A percentile compares a stretch with the other conserved stretches of the same genome.
Evolutionary conservation across 139 green algal genomes (phyloP).

Genomic region (Edaphochlamys debaryana): DNA sequence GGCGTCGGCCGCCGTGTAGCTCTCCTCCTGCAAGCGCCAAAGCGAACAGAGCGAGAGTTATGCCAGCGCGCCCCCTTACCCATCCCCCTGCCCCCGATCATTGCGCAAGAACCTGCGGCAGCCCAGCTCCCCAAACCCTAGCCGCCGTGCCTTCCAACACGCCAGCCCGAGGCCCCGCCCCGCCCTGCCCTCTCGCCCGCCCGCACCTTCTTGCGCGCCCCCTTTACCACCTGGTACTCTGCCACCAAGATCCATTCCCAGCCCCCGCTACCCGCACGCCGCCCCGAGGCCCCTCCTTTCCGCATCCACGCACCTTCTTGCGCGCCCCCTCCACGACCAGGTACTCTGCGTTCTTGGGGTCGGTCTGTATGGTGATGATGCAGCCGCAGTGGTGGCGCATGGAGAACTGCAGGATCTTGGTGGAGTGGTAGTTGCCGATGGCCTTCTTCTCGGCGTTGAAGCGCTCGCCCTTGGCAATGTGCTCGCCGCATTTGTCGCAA

Average conservation of each 20-base stretch:
- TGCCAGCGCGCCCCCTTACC: no score
- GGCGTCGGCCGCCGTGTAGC: slow-evolving; percentile 68
- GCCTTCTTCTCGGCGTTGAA: slow-evolving; percentile 99
- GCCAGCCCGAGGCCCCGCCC: no score
- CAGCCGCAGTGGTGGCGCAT: slow-evolving; percentile 94
- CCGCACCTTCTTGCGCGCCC: slow-evolving; percentile 67
- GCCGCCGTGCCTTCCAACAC: no score
- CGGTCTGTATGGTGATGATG: slow-evolving; percentile 92
- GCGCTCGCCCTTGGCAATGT: slow-evolving; percentile 95
- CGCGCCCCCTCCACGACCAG: slow-evolving; percentile 71
- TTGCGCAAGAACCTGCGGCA: no score
- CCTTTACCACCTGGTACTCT: slow-evolving; percentile 85
- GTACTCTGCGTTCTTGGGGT: slow-evolving; percentile 94
- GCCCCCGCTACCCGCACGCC: no score
- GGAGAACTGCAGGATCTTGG: slow-evolving; percentile 92
- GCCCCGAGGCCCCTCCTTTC: no score
- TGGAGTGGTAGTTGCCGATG: slow-evolving; percentile 90
- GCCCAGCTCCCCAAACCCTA: no score
- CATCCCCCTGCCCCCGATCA: no score
- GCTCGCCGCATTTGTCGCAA: slow-evolving; percentile 87
- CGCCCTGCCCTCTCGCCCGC: no score
- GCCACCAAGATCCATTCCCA: no score
- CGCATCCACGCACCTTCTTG: slow-evolving; percentile 62
- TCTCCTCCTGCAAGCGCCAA: slow-evolving; percentile 63
- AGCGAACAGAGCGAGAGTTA: no score